phyloP scores from a whole-genome alignment of 2,329 filamentous ascomycete species.

The Claviceps africana region DNA sequence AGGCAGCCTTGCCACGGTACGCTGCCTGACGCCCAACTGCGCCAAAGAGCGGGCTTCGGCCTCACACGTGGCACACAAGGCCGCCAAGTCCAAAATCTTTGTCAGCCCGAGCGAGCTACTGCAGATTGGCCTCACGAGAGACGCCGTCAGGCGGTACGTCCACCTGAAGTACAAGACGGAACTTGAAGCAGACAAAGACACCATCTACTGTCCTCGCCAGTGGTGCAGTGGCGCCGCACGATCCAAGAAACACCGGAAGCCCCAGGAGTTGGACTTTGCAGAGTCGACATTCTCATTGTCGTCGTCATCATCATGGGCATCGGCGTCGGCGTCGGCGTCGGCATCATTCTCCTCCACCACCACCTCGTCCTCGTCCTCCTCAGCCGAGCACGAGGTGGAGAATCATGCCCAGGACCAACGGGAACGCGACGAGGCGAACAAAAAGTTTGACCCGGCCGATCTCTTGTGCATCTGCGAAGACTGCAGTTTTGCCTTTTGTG shows the following conservation, averaged over 20 bases:
- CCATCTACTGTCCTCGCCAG: constrained; percentile 77
- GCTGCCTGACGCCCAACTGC: constrained; percentile 69
- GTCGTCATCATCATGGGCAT: too few species aligned
- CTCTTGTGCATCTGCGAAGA: constrained; percentile 76
- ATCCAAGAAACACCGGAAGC: constrained; percentile 60
- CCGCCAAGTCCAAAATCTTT: constrained; percentile 50
- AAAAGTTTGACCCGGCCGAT: constrained; percentile 37
- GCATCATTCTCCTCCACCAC: too few species aligned
- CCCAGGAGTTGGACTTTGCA: constrained; percentile 47
- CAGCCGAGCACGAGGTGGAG: constrained; percentile 22
- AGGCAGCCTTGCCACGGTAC: constrained; percentile 65
- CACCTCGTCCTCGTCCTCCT: neutral
- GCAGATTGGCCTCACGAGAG: constrained; percentile 57
- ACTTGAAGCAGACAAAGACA: constrained; percentile 81
- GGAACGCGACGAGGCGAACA: neutral
- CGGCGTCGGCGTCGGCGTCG: too few species aligned
- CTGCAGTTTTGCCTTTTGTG: constrained; percentile 81
- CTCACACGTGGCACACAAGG: constrained; percentile 2
- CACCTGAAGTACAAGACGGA: constrained; percentile 84
- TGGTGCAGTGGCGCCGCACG: constrained; percentile 88
- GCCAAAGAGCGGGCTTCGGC: constrained; percentile 44
- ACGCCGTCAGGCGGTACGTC: constrained; percentile 72
- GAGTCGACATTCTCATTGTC: too few species aligned
- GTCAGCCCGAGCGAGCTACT: constrained; percentile 74
- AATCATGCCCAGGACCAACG: too few species aligned